Conservation (phyloP, 768 basidiomycete genomes). For the Boletus huronensis region DNA sequence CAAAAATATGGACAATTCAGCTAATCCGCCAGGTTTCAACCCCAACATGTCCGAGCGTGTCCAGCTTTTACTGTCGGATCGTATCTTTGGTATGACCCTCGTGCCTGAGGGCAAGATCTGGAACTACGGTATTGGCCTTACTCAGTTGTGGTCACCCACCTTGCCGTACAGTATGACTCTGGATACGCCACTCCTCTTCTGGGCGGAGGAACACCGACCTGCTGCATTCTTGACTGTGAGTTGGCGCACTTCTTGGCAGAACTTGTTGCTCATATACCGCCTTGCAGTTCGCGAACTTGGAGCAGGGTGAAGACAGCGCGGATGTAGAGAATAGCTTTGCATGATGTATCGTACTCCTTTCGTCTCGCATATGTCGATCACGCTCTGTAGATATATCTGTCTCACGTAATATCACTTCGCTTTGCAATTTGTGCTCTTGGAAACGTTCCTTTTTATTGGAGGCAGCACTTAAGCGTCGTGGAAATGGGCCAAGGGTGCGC, state of each 20-base stretch:
- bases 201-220: conserved; percentile 93
- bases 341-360: conserved; percentile 38
- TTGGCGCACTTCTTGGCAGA: conserved; percentile 8
- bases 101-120: conserved; percentile 93
- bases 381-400: conserved; percentile 18
- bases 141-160: conserved; percentile 84
- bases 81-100: conserved; percentile 92
- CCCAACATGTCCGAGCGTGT: conserved; percentile 99
- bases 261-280: not conserved
- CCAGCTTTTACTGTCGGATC: conserved; percentile 88
- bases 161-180: conserved; percentile 79
- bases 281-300: conserved; percentile 79
- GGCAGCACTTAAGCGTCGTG: not conserved
- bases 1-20: conserved; percentile 84
- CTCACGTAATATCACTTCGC: conserved; percentile 2
- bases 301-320: conserved; percentile 88
- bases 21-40: conserved; percentile 90
- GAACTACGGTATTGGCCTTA: conserved; percentile 95
- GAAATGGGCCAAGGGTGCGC: not conserved
- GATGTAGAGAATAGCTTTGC: conserved; percentile 95
- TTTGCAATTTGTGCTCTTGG: not conserved
- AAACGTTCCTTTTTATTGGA: not conserved
- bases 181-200: conserved; percentile 93
- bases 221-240: conserved; percentile 89
- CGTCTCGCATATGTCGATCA: not conserved